These are phyloP conservation scores for Penicillium sp. DNA, from an alignment of 2,329 filamentous ascomycete genomes.

Conservation along the genomic window DNA sequence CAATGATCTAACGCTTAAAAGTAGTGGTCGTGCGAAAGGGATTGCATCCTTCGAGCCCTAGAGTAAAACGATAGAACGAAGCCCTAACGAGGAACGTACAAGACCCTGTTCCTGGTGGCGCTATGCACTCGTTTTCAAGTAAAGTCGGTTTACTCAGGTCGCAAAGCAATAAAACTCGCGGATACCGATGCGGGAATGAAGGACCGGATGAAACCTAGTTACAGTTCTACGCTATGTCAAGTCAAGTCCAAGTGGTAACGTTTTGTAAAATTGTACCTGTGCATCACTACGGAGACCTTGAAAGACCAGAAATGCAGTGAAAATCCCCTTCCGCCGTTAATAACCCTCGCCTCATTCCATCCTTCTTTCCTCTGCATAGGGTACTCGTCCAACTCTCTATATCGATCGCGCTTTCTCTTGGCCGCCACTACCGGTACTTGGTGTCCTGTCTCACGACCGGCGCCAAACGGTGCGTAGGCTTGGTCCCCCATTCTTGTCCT, in stretches of 20 bases:
- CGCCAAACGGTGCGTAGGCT: slow-evolving; percentile 46
- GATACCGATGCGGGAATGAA: background rate
- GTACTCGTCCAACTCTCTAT: slow-evolving; percentile 29
- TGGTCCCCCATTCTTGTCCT: slow-evolving; percentile 32
- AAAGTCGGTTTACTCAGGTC: background rate
- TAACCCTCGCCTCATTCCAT: slow-evolving; percentile 19
- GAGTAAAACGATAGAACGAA: background rate
- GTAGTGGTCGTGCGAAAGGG: background rate
- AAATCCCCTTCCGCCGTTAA: slow-evolving; percentile 23
- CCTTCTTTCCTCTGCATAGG: slow-evolving; percentile 16
- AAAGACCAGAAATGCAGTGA: slow-evolving; percentile 20
- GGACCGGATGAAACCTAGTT: too few species aligned
- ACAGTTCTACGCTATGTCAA: too few species aligned
- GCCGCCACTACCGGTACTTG: slow-evolving; percentile 45
- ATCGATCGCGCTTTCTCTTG: slow-evolving; percentile 38
- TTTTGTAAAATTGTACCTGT: background rate
- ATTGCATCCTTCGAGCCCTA: too few species aligned
- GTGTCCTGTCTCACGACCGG: slow-evolving; percentile 46
- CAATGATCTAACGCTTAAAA: background rate
- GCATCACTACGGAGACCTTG: slow-evolving; percentile 13
- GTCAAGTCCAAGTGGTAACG: background rate
- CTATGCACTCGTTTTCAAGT: slow-evolving; percentile 1
- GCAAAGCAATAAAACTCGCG: background rate
- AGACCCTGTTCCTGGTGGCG: slow-evolving; percentile 12
- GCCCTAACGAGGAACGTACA: slow-evolving; percentile 16